A percentile compares a stretch with the other conserved stretches of the same genome.
These are phyloP conservation scores for Russula abietina DNA, from an alignment of 768 basidiomycete species.

Conservation along the genomic window DNA sequence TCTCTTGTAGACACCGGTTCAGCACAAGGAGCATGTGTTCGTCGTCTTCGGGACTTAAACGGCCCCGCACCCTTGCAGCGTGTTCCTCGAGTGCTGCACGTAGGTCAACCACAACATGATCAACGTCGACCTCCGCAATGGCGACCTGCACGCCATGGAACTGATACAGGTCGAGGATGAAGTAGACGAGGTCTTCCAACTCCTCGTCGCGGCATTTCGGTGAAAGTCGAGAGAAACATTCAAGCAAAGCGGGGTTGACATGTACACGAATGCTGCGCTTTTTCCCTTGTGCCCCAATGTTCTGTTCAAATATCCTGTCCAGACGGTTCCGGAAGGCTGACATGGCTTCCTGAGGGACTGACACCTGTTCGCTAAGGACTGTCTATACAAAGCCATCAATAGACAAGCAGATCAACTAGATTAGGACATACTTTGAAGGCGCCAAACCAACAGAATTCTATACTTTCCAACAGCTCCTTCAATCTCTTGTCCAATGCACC, in stretches of 20 bases:
- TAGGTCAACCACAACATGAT: constrained; percentile 84
- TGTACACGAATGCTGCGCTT: constrained; percentile 47
- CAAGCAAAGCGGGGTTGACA: constrained; percentile 70
- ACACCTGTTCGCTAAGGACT: constrained; percentile 48
- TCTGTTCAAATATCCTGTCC: constrained; percentile 69
- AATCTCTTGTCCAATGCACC: constrained; percentile 70
- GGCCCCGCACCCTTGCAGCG: constrained; percentile 36
- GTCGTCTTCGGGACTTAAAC: constrained; percentile 35
- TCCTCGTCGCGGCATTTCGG: constrained; percentile 87
- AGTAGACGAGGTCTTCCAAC: constrained; percentile 90
- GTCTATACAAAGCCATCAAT: constrained; percentile 39
- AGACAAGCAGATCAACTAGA: not conserved
- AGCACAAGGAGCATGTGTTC: constrained; percentile 83
- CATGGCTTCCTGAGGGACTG: constrained; percentile 42
- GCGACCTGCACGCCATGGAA: constrained; percentile 87
- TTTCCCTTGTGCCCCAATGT: constrained; percentile 55
- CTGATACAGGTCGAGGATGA: constrained; percentile 89
- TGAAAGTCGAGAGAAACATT: constrained; percentile 80
- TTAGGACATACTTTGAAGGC: constrained; percentile 77
- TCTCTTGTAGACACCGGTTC: constrained; percentile 80
- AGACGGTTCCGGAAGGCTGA: constrained; percentile 57
- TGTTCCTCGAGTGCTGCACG: constrained; percentile 72
- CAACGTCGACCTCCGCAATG: constrained; percentile 85
- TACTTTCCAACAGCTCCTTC: constrained; percentile 65
- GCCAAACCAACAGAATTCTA: constrained; percentile 96